Percentiles rank a stretch among this genome's conserved stretches.
phyloP scores from a whole-genome alignment of 202 grass and related monocot genomes.

The Brachypodium distachyon region DNA sequence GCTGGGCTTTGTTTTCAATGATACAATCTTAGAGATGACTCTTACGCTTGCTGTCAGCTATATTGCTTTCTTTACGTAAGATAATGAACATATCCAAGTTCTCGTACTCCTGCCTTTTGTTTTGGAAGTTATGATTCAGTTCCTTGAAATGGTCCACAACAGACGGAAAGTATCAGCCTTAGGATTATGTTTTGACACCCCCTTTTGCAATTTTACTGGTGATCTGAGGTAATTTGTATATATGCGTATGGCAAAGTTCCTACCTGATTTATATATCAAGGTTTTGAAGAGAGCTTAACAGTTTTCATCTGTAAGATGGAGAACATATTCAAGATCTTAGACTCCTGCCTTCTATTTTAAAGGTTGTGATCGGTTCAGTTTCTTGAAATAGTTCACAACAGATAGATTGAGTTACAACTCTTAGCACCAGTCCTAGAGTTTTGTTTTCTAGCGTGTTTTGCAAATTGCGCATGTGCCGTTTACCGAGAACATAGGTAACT shows the following conservation, averaged over 20 bases:
- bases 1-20: constrained; percentile 90
- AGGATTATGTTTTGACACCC: no score
- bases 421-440: background rate
- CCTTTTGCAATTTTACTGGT: no score
- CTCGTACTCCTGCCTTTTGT: background rate
- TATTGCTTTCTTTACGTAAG: constrained; percentile 93
- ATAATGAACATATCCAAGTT: background rate
- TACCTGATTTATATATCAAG: no score
- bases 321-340: background rate
- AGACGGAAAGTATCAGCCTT: no score
- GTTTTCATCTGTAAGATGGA: constrained; percentile 74
- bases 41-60: constrained; percentile 95
- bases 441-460: background rate
- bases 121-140: no score
- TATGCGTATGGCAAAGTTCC: no score
- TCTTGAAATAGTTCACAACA: background rate
- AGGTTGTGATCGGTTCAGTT: background rate
- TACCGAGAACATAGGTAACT: background rate
- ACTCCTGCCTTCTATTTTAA: background rate
- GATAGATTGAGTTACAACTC: background rate
- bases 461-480: background rate
- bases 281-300: no score
- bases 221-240: no score
- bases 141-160: no score
- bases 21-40: constrained; percentile 86